Conservation (phyloP, 495 filamentous ascomycete genomes). For the Aspergillus campestris region DNA sequence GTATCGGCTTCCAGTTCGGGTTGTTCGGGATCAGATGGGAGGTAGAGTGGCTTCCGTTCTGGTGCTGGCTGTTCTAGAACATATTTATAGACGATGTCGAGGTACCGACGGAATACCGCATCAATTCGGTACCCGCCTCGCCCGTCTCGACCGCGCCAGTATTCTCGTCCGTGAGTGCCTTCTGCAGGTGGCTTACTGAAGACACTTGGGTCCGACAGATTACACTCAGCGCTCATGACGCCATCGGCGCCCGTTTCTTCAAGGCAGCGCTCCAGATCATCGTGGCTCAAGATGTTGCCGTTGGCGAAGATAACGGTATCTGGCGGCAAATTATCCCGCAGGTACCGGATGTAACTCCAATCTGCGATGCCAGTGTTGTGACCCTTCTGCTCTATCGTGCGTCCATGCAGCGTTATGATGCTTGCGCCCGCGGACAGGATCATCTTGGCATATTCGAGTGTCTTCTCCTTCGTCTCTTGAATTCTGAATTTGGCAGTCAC, state of each 20-base stretch:
- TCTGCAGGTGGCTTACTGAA: slow-evolving; percentile 60
- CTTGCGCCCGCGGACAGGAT: slow-evolving; percentile 84
- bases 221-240: slow-evolving; percentile 93
- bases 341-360: slow-evolving; percentile 73
- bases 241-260: slow-evolving; percentile 82
- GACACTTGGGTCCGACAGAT: slow-evolving; percentile 81
- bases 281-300: slow-evolving; percentile 80
- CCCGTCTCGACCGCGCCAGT: slow-evolving; percentile 76
- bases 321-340: slow-evolving; percentile 73
- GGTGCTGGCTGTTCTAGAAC: slow-evolving; percentile 57
- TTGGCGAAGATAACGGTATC: slow-evolving; percentile 96
- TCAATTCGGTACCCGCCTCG: slow-evolving; percentile 86
- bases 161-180: slow-evolving; percentile 61
- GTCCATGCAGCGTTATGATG: slow-evolving; percentile 86
- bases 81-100: slow-evolving; percentile 78
- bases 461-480: slow-evolving; percentile 76
- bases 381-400: slow-evolving; percentile 85
- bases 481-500: slow-evolving; percentile 95
- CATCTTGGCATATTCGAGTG: slow-evolving; percentile 81
- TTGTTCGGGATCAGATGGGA: slow-evolving; percentile 53
- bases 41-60: slow-evolving; percentile 58
- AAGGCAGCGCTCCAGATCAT: slow-evolving; percentile 72
- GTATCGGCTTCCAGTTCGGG: slow-evolving; percentile 18
- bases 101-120: slow-evolving; percentile 74
- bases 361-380: slow-evolving; percentile 92